phyloP scores from a whole-genome alignment of 148 eudicot genomes.

The Rhododendron vialii region DNA sequence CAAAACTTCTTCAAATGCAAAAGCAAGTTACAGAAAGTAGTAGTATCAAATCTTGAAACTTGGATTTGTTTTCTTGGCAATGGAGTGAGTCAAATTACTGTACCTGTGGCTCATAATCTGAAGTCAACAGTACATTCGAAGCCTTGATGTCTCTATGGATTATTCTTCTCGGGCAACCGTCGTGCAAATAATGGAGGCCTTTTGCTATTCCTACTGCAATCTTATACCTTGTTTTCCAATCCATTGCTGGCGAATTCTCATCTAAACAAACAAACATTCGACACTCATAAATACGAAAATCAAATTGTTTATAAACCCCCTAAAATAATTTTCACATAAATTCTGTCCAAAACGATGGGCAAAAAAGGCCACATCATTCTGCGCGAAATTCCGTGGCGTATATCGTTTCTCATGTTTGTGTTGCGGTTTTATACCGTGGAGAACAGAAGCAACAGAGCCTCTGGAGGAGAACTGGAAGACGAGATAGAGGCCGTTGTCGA shows the following conservation, averaged over 20 bases:
- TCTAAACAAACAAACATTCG: conserved; percentile 31
- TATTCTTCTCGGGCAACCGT: conserved; percentile 85
- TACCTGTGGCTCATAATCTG: conserved; percentile 87
- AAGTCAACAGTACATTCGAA: conserved; percentile 60
- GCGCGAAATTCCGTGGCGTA: no score
- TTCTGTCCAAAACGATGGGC: not conserved
- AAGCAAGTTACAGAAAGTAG: not conserved
- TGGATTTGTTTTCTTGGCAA: not conserved
- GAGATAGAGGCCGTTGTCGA: conserved; percentile 79
- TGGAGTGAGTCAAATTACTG: not conserved
- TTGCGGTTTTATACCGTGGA: conserved; percentile 51
- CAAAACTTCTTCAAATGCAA: not conserved
- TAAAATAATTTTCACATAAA: not conserved
- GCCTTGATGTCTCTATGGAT: conserved; percentile 92
- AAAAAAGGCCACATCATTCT: not conserved
- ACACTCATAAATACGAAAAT: not conserved
- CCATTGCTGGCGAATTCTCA: conserved; percentile 56
- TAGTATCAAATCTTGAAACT: not conserved
- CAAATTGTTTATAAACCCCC: not conserved
- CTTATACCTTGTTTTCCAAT: conserved; percentile 79
- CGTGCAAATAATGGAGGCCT: conserved; percentile 91
- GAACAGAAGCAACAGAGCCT: conserved; percentile 89
- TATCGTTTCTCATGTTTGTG: not conserved
- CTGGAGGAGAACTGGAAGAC: conserved; percentile 74
- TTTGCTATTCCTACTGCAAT: conserved; percentile 81